Evolutionary conservation across 169 alveolate species (phyloP).

Genomic region (Pseudocohnilembus persalinus): DNA sequence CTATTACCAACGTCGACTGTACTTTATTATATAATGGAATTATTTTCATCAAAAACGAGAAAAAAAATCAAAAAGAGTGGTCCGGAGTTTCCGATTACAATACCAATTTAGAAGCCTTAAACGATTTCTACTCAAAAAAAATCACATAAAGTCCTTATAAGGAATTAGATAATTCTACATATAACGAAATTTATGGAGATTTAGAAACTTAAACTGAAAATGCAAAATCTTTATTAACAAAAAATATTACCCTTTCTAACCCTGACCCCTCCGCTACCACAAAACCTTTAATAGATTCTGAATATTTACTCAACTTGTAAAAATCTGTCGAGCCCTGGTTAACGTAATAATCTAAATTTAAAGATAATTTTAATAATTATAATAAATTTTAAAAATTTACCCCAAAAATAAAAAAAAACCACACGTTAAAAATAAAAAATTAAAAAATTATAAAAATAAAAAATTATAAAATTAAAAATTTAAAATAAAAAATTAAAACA

Average conservation of each 20-base stretch:
- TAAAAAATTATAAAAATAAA: too few relatives aligned
- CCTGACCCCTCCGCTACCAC: neutral
- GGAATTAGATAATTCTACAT: neutral
- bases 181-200: neutral
- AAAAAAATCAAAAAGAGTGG: neutral
- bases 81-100: neutral
- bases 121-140: neutral
- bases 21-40: neutral
- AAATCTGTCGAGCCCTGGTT: too few relatives aligned
- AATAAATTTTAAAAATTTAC: too few relatives aligned
- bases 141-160: neutral
- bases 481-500: too few relatives aligned
- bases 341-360: too few relatives aligned
- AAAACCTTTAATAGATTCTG: neutral
- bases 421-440: too few relatives aligned
- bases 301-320: too few relatives aligned
- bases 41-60: neutral
- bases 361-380: too few relatives aligned
- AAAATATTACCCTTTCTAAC: neutral
- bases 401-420: too few relatives aligned
- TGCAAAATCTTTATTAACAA: neutral
- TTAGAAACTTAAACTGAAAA: neutral
- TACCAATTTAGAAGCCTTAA: neutral
- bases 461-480: too few relatives aligned
- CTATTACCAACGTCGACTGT: neutral